A percentile compares a stretch with the other conserved stretches of the same genome.
Evolutionary conservation across 805 yeast species (phyloP).

Genomic region (Candida parachauliodes): DNA sequence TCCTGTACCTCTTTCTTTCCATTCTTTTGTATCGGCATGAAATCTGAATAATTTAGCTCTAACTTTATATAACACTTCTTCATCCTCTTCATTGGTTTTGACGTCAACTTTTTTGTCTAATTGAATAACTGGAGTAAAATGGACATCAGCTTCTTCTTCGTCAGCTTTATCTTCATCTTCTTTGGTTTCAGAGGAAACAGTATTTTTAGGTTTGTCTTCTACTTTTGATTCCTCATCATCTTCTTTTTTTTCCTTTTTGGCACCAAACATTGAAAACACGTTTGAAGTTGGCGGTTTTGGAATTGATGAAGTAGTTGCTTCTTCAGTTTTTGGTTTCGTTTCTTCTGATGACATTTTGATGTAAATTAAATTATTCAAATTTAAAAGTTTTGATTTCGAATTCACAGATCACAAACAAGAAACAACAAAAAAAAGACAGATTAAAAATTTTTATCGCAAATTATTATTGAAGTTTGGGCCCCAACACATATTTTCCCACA

Average conservation of each 20-base stretch:
- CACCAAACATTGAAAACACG: conserved; percentile 95
- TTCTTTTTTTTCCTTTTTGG: conserved; percentile 68
- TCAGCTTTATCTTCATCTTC: conserved; percentile 54
- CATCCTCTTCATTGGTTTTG: conserved; percentile 60
- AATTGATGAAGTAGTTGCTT: conserved; percentile 23
- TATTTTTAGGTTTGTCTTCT: conserved; percentile 29
- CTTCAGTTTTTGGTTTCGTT: conserved; percentile 16
- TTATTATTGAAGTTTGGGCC: neutral
- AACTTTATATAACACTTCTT: conserved; percentile 51
- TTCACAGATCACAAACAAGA: neutral
- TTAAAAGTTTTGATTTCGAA: neutral
- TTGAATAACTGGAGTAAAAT: conserved; percentile 94
- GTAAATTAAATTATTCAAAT: neutral
- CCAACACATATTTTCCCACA: no score
- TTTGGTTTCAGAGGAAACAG: conserved; percentile 19
- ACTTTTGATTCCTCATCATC: conserved; percentile 24
- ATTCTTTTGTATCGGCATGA: conserved; percentile 79
- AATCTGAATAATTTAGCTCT: conserved; percentile 95
- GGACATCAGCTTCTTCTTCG: conserved; percentile 75
- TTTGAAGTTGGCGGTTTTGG: conserved; percentile 71
- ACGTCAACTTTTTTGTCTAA: conserved; percentile 94
- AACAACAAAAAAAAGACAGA: neutral
- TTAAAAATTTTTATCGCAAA: no score
- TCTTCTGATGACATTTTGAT: conserved; percentile 17
- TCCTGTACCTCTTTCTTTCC: conserved; percentile 99